Percentiles rank a stretch among this genome's conserved stretches.
Conservation (phyloP, 1,284 basidiomycete species). For the Sanghuangporus weigelae region DNA sequence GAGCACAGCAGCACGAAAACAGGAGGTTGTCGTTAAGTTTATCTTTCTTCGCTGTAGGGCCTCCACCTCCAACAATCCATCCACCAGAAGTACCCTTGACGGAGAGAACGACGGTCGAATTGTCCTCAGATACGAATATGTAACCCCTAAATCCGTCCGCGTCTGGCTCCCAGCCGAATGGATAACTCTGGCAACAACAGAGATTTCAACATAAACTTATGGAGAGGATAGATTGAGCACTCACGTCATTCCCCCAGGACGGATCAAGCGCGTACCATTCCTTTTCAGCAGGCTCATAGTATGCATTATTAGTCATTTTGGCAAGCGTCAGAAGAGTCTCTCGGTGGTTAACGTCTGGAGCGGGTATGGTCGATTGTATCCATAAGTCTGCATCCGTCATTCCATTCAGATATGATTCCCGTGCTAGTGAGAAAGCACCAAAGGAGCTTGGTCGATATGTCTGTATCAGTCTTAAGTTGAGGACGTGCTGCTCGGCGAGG, state of each 20-base stretch:
- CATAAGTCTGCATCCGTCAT: slow-evolving; percentile 32
- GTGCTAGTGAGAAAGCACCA: slow-evolving; percentile 12
- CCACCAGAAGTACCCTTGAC: slow-evolving; percentile 63
- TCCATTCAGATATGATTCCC: neutral
- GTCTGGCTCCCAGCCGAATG: slow-evolving; percentile 90
- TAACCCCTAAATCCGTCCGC: slow-evolving; percentile 73
- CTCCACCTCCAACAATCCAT: slow-evolving; percentile 33
- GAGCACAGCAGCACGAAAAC: slow-evolving; percentile 89
- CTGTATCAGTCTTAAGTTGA: slow-evolving; percentile 6
- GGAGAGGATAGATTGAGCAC: neutral
- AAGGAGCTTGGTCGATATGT: slow-evolving; percentile 18
- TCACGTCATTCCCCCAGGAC: slow-evolving; percentile 16
- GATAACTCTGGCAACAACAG: slow-evolving; percentile 48
- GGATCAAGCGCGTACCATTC: slow-evolving; percentile 15
- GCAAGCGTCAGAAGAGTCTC: slow-evolving; percentile 49
- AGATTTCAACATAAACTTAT: slow-evolving; percentile 28
- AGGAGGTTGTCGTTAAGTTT: slow-evolving; percentile 87
- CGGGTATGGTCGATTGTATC: slow-evolving; percentile 55
- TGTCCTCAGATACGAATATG: slow-evolving; percentile 41
- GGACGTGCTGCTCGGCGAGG: neutral
- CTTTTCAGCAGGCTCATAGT: slow-evolving; percentile 13
- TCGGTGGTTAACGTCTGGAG: slow-evolving; percentile 42
- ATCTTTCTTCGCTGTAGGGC: slow-evolving; percentile 59
- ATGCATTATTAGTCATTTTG: slow-evolving; percentile 29
- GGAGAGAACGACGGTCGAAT: slow-evolving; percentile 50